These are phyloP conservation scores for Camillea tinctor DNA, from an alignment of 2,329 filamentous ascomycete genomes.

Conservation along the genomic window DNA sequence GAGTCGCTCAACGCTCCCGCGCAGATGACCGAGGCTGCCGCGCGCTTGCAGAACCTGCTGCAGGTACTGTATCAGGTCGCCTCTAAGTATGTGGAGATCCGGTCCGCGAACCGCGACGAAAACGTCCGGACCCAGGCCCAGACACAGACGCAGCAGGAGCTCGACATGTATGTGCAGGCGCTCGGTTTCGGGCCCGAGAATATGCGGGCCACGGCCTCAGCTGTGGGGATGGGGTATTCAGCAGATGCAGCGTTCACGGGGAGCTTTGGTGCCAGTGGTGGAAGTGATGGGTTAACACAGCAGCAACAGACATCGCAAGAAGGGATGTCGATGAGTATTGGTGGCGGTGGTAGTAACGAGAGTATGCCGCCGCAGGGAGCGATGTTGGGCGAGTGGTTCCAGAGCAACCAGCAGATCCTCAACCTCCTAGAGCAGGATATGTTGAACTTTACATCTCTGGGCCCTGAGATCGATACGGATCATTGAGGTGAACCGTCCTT, in stretches of 20 bases:
- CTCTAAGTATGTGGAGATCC: constrained; percentile 60
- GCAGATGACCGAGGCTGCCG: constrained; percentile 55
- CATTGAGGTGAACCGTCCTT: no score
- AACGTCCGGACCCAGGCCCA: constrained; percentile 30
- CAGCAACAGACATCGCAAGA: constrained; percentile 1
- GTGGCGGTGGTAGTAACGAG: constrained; percentile 22
- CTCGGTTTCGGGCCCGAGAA: constrained; percentile 56
- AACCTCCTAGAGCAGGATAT: constrained; percentile 62
- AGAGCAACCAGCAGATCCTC: constrained; percentile 64
- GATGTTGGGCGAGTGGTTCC: constrained; percentile 65
- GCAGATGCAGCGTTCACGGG: neutral
- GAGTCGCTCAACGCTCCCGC: constrained; percentile 51
- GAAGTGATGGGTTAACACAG: no score
- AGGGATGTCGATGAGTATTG: constrained; percentile 13
- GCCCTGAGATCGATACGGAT: no score
- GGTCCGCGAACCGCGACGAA: constrained; percentile 23
- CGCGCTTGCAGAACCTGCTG: constrained; percentile 61
- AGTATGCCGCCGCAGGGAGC: constrained; percentile 32
- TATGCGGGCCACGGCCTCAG: constrained; percentile 10
- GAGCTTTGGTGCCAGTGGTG: neutral
- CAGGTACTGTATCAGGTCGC: constrained; percentile 62
- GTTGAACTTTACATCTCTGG: constrained; percentile 15
- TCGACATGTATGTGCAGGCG: constrained; percentile 64
- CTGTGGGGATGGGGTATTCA: neutral
- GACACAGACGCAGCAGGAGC: constrained; percentile 54